Percentiles rank a stretch among this genome's conserved stretches.
Conservation (phyloP, 768 basidiomycete species). For the Holtermanniella nyarrowii region DNA sequence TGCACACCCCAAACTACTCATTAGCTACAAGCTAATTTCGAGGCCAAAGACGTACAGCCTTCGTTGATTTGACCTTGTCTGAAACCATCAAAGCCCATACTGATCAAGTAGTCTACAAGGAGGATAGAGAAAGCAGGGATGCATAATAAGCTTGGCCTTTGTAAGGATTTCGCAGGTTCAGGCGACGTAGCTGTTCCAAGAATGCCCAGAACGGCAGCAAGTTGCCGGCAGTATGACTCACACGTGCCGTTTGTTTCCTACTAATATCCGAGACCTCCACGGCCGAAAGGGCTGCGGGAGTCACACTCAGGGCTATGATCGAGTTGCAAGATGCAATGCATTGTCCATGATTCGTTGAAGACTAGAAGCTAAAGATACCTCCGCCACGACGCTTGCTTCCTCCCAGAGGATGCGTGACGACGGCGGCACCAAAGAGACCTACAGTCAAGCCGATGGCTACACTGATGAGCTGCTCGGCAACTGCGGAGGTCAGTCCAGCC, state of each 20-base stretch:
- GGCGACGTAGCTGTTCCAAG: not conserved
- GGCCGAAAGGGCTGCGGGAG: not conserved
- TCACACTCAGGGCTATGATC: not conserved
- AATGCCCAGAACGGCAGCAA: not conserved
- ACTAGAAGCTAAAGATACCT: conserved; percentile 44
- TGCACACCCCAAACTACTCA: conserved; percentile 33
- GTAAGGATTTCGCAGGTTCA: not conserved
- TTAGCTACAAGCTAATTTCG: not conserved
- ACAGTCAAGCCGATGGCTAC: conserved; percentile 71
- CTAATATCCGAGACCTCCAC: not conserved
- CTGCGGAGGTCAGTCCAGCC: conserved; percentile 32
- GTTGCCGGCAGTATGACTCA: not conserved
- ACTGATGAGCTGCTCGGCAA: conserved; percentile 63
- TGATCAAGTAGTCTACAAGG: not conserved
- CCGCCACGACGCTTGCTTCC: conserved; percentile 41
- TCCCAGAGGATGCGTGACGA: conserved; percentile 47
- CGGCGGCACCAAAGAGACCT: conserved; percentile 61
- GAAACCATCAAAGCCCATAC: conserved; percentile 31
- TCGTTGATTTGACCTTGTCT: conserved; percentile 21
- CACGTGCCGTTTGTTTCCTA: not conserved
- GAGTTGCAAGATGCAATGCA: not conserved
- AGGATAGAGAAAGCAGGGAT: not conserved
- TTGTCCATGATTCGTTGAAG: not conserved
- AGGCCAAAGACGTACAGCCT: conserved; percentile 22
- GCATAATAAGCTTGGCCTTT: not conserved